Evolutionary conservation across 2,329 filamentous ascomycete species (phyloP), one percentile per base, ranked within the genome.

Genomic region (Thelonectria rubi): DNA sequence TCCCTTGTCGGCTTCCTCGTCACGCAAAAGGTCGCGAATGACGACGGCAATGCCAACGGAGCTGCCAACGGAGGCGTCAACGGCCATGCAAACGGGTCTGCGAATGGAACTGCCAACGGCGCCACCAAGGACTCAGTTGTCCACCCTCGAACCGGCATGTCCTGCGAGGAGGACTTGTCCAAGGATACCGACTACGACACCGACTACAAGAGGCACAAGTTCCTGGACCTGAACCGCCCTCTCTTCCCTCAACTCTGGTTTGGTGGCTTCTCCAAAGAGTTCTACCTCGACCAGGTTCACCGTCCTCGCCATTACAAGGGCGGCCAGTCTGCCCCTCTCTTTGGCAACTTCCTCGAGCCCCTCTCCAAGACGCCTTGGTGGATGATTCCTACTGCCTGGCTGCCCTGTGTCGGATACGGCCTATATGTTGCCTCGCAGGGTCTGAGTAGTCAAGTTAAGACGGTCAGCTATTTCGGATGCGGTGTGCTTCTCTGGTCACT

Each of bases 271-370:
- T 88, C 81, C 76, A 99, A 97, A 77, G 88, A 92, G n/a, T 99
- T 99, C 75, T 99, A 99, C 74, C 85, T 99, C 21, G 90, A 97
- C 69, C 95, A 99, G 77, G 92, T 99, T 54, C 95, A 99, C 76
- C 90, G 95, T 46, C 95, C 95, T 17, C 89, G 95, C 61, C 94
- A 99, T 77, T 99, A 98, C 84, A 96, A 89, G 75, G 94, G 94
- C 67, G 95, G 95, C 60, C 88, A 88, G 64, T 97, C 93, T 7
- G 95, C 95, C 39, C 95, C 95, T 18, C 80, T 99, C 21, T 99
- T 99, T 78, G 95, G 95, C 62, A 98, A 99, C 80, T 97, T 99
- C 76, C 82, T 99, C n/a, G 95, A 99, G 80, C 95, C 95, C n/a
- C 81, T 99, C 61, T 94, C 90, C 77, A 91, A 94, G 83, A 99